phyloP scores from a whole-genome alignment of 2,329 filamentous ascomycete species.

The Talaromyces albobiverticillius region DNA sequence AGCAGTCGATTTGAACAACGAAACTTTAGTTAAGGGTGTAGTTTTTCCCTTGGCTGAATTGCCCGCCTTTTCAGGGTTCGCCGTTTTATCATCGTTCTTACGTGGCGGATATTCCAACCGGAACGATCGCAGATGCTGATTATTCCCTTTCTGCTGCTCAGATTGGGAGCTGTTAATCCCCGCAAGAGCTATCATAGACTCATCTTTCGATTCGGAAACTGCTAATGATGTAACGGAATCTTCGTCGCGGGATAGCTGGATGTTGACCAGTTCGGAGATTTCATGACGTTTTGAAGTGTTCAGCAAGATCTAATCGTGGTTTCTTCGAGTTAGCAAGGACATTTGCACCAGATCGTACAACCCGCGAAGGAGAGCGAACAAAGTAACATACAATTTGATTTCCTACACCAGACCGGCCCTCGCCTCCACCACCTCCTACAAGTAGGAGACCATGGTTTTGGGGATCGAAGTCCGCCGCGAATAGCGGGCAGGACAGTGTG shows the following conservation, averaged over 20 bases:
- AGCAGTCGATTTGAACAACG: slow-evolving; percentile 47
- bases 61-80: slow-evolving; percentile 22
- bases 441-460: slow-evolving; percentile 72
- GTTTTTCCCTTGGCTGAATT: slow-evolving; percentile 29
- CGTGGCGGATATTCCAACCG: slow-evolving; percentile 55
- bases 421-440: slow-evolving; percentile 84
- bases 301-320: slow-evolving; percentile 59
- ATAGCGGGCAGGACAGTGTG: slow-evolving; percentile 77
- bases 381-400: slow-evolving; percentile 74
- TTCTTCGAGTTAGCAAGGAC: slow-evolving; percentile 2
- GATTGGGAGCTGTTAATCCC: slow-evolving; percentile 79
- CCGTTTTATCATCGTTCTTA: slow-evolving; percentile 30
- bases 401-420: slow-evolving; percentile 73
- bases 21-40: slow-evolving; percentile 48
- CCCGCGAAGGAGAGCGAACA: background rate
- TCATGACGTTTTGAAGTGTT: slow-evolving; percentile 65
- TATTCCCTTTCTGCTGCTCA: slow-evolving; percentile 71
- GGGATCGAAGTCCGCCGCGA: slow-evolving; percentile 83
- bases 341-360: background rate
- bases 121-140: slow-evolving; percentile 80
- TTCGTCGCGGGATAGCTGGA: slow-evolving; percentile 77
- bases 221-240: slow-evolving; percentile 85
- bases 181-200: slow-evolving; percentile 59
- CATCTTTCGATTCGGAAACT: slow-evolving; percentile 59
- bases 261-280: slow-evolving; percentile 64